phyloP scores from a whole-genome alignment of 1,284 basidiomycete species.

The Cryptococcus sp. region DNA sequence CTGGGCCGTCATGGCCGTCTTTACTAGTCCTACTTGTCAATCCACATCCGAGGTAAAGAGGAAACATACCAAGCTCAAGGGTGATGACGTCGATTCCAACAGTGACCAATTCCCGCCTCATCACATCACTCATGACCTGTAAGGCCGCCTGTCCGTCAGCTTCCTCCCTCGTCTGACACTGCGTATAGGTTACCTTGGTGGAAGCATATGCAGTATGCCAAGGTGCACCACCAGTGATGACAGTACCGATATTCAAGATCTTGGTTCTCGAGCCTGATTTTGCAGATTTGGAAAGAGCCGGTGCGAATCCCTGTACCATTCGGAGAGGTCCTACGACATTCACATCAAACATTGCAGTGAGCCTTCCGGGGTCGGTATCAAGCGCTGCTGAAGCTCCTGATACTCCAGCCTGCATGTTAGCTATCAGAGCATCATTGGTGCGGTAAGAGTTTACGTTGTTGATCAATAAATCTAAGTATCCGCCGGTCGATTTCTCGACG shows the following conservation, averaged over 20 bases:
- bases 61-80: conserved; percentile 11
- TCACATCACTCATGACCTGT: conserved; percentile 4
- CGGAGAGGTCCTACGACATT: conserved; percentile 19
- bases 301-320: conserved; percentile 15
- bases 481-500: conserved; percentile 1
- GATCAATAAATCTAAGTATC: conserved; percentile 12
- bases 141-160: conserved; percentile 11
- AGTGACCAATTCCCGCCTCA: conserved; percentile 12
- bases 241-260: conserved; percentile 22
- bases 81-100: conserved; percentile 16
- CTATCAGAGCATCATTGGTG: neutral
- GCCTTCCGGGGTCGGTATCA: conserved; percentile 6
- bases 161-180: neutral
- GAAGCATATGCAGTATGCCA: conserved; percentile 13
- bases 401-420: conserved; percentile 8
- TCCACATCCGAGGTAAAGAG: neutral
- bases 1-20: neutral
- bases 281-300: neutral
- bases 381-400: conserved; percentile 1
- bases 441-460: conserved; percentile 9
- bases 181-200: conserved; percentile 15
- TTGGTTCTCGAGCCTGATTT: neutral
- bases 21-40: neutral
- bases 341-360: conserved; percentile 18
- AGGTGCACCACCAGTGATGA: conserved; percentile 5